phyloP scores from a whole-genome alignment of 148 eudicot species.

The Rhododendron simsii region DNA sequence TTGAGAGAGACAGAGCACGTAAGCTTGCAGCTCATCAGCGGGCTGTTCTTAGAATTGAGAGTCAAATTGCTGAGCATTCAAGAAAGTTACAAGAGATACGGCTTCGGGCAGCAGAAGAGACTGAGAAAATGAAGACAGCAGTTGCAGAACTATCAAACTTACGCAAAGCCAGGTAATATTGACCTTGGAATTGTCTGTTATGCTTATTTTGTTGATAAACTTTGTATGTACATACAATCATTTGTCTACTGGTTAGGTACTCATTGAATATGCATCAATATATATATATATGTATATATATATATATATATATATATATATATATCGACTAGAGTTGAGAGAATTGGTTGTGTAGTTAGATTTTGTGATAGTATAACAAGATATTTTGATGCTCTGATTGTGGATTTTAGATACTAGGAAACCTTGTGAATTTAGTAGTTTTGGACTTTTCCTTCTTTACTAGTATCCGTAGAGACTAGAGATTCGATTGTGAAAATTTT shows the following conservation, averaged over 20 bases:
- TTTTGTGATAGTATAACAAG: neutral
- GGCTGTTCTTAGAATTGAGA: constrained; percentile 68
- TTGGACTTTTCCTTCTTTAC: neutral
- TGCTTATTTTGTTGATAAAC: neutral
- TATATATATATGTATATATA: too few species aligned
- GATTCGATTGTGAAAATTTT: neutral
- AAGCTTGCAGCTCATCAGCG: constrained; percentile 52
- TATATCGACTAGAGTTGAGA: neutral
- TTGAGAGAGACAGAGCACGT: constrained; percentile 59
- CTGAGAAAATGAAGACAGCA: constrained; percentile 35
- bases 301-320: too few species aligned
- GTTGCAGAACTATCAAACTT: constrained; percentile 49
- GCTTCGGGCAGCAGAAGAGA: constrained; percentile 35
- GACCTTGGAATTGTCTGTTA: neutral
- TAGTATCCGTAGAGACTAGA: neutral
- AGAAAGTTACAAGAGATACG: constrained; percentile 43
- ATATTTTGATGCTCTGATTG: neutral
- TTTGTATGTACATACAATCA: neutral
- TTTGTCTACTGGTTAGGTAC: neutral
- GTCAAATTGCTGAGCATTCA: constrained; percentile 42
- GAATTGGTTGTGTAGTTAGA: neutral
- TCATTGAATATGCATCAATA: neutral
- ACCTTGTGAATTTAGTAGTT: neutral
- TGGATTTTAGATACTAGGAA: neutral
- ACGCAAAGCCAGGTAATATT: constrained; percentile 52